These are phyloP conservation scores for Plasmodium sp. DNA, from an alignment of 169 alveolate species.

Conservation along the genomic window DNA sequence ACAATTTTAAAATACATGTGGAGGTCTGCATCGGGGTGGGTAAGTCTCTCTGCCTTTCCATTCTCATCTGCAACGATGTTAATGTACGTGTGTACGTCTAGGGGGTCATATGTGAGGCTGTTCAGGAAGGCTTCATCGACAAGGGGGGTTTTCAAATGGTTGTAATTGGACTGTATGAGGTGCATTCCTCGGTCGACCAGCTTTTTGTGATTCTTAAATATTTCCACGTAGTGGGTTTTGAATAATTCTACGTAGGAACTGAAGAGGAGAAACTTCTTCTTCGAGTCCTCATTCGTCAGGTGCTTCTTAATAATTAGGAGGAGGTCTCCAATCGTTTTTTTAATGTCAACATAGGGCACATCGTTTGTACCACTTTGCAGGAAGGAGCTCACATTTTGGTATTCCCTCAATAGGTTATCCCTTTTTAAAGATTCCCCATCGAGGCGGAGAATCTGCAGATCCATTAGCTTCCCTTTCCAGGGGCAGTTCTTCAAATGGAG, in stretches of 20 bases:
- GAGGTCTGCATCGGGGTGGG: conserved; percentile 26
- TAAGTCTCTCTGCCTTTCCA: too few relatives aligned
- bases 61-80: conserved; percentile 28
- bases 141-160: not conserved
- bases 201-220: conserved; percentile 32
- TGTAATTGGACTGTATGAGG: not conserved
- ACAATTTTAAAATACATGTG: conserved; percentile 49
- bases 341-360: conserved; percentile 49
- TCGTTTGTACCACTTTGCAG: conserved; percentile 5
- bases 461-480: conserved; percentile 58
- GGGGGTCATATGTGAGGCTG: conserved; percentile 18
- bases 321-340: conserved; percentile 19
- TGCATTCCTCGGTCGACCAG: conserved; percentile 33
- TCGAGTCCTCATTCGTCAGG: conserved; percentile 6
- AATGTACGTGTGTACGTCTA: conserved; percentile 2
- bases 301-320: conserved; percentile 21
- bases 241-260: conserved; percentile 23
- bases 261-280: conserved; percentile 26
- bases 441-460: conserved; percentile 5
- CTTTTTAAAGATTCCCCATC: conserved; percentile 22
- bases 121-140: conserved; percentile 33
- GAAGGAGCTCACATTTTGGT: not conserved
- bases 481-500: conserved; percentile 59
- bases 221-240: conserved; percentile 21
- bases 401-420: conserved; percentile 21